phyloP scores from a whole-genome alignment of 176 grass and related monocot species.

The Canna indica region DNA sequence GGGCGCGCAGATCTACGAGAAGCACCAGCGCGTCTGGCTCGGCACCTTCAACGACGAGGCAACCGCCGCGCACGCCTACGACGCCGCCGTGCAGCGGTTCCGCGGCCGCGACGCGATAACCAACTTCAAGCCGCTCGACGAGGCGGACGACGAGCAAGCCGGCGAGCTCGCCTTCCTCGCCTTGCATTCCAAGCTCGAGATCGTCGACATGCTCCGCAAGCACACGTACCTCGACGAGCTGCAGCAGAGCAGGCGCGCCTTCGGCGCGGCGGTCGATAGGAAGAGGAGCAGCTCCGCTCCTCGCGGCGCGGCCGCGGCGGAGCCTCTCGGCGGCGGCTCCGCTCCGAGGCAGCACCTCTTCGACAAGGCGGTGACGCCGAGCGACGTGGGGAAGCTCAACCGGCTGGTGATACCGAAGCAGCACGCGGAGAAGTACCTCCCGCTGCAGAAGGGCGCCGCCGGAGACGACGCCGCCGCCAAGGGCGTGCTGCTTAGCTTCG shows the following conservation, averaged over 20 bases:
- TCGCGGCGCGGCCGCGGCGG: neutral
- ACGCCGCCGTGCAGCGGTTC: conserved; percentile 84
- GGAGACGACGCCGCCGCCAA: neutral
- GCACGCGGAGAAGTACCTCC: conserved; percentile 2
- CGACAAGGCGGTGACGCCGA: conserved; percentile 1
- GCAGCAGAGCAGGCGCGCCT: neutral
- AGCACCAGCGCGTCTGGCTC: conserved; percentile 96
- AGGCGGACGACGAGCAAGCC: neutral
- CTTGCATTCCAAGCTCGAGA: conserved; percentile 1
- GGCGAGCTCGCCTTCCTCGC: neutral
- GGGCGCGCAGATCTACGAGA: conserved; percentile 98
- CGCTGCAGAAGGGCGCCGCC: neutral
- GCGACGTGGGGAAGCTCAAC: conserved; percentile 8
- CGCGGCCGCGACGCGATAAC: conserved; percentile 86
- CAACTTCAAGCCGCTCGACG: conserved; percentile 51
- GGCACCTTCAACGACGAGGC: conserved; percentile 80
- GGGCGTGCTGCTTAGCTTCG: conserved; percentile 13
- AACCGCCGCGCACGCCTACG: conserved; percentile 64
- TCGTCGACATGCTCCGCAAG: conserved; percentile 10
- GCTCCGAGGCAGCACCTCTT: neutral
- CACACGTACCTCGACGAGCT: conserved; percentile 8
- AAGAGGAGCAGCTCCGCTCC: neutral
- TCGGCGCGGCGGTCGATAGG: no score
- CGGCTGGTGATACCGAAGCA: conserved; percentile 7
- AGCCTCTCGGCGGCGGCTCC: neutral